Conservation (phyloP, 768 basidiomycete species). For the Phanerochaete carnosa region DNA sequence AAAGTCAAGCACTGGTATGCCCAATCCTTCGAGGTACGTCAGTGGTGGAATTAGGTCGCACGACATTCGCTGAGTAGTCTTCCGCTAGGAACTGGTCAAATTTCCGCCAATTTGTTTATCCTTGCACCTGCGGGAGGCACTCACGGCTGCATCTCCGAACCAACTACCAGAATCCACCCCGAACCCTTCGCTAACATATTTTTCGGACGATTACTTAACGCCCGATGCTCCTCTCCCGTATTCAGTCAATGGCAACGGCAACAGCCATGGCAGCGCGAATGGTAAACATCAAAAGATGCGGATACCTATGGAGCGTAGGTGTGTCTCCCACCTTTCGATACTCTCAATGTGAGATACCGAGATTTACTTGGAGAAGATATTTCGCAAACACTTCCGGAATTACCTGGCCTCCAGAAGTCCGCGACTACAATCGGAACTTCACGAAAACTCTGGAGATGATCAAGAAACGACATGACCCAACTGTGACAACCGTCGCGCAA, state of each 20-base stretch:
- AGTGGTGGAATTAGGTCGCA: background rate
- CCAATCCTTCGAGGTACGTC: slow-evolving; percentile 87
- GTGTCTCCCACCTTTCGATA: slow-evolving; percentile 20
- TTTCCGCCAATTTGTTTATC: slow-evolving; percentile 81
- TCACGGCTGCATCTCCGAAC: slow-evolving; percentile 47
- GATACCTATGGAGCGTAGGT: slow-evolving; percentile 85
- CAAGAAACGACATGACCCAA: slow-evolving; percentile 95
- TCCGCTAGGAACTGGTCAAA: slow-evolving; percentile 75
- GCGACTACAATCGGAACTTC: slow-evolving; percentile 90
- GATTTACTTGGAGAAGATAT: slow-evolving; percentile 50
- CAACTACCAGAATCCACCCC: slow-evolving; percentile 73
- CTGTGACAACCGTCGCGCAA: slow-evolving; percentile 95
- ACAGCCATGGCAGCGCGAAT: slow-evolving; percentile 39
- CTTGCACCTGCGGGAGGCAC: slow-evolving; percentile 61
- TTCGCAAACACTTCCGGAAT: slow-evolving; percentile 74
- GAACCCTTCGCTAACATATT: slow-evolving; percentile 68
- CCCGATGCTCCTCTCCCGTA: slow-evolving; percentile 12
- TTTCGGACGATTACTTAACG: slow-evolving; percentile 26
- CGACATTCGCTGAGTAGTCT: background rate
- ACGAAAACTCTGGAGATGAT: slow-evolving; percentile 84
- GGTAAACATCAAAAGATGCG: slow-evolving; percentile 50
- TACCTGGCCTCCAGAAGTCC: slow-evolving; percentile 90
- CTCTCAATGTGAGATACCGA: background rate
- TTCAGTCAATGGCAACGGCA: slow-evolving; percentile 31
- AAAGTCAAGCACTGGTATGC: slow-evolving; percentile 99